These are phyloP conservation scores for Penicillium egyptiacum DNA, from an alignment of 495 filamentous ascomycete species.

Conservation along the genomic window DNA sequence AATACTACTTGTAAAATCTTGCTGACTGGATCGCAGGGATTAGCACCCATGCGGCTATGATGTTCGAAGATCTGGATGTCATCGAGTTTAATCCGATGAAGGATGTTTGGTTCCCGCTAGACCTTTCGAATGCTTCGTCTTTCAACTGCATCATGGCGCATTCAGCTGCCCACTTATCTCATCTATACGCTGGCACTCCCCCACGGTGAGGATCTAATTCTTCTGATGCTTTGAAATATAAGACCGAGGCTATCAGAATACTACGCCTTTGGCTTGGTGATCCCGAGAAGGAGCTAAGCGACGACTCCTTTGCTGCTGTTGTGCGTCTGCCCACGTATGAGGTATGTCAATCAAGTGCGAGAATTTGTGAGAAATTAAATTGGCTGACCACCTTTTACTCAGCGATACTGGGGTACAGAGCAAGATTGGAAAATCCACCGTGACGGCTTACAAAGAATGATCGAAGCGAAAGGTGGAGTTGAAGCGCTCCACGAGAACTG, in stretches of 20 bases:
- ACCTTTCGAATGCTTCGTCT: constrained; percentile 32
- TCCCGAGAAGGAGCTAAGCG: constrained; percentile 26
- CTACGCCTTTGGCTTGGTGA: constrained; percentile 25
- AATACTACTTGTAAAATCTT: neutral
- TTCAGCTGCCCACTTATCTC: constrained; percentile 29
- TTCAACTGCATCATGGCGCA: constrained; percentile 35
- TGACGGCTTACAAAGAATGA: constrained; percentile 31
- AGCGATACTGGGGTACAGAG: constrained; percentile 36
- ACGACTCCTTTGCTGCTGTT: constrained; percentile 31
- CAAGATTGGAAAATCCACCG: constrained; percentile 32
- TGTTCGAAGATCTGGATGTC: constrained; percentile 28
- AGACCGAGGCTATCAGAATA: constrained; percentile 24
- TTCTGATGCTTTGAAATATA: constrained; percentile 18
- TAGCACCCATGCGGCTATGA: constrained; percentile 31
- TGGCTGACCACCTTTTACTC: constrained; percentile 4
- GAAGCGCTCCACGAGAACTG: constrained; percentile 25
- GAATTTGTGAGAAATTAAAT: neutral
- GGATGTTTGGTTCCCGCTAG: constrained; percentile 36
- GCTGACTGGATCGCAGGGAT: constrained; percentile 23
- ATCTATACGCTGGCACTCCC: constrained; percentile 22
- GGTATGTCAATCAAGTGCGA: constrained; percentile 14
- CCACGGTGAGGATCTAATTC: constrained; percentile 16
- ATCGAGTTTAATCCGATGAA: constrained; percentile 33
- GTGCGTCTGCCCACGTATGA: constrained; percentile 33
- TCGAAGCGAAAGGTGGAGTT: constrained; percentile 30